These are phyloP conservation scores for Rhizopogon vesiculosus DNA, from an alignment of 768 basidiomycete genomes.

Conservation along the genomic window DNA sequence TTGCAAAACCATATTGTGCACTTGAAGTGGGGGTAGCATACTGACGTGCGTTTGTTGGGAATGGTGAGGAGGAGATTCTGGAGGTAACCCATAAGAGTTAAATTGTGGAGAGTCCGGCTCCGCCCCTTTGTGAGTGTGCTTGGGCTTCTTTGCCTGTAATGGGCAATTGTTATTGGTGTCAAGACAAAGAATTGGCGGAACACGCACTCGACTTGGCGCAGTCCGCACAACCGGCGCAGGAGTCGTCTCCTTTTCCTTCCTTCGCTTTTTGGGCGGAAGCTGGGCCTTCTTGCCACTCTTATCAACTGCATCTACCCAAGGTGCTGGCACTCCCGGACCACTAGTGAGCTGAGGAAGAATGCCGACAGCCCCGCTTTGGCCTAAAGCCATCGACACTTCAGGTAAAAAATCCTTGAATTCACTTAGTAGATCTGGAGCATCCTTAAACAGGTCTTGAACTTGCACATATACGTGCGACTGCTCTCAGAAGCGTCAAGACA, in stretches of 20 bases:
- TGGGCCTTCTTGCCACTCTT: conserved; percentile 40
- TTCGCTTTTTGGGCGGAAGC: conserved; percentile 51
- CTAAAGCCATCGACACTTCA: conserved; percentile 46
- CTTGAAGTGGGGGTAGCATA: conserved; percentile 24
- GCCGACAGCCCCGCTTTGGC: conserved; percentile 37
- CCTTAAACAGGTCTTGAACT: conserved; percentile 77
- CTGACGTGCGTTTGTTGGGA: conserved; percentile 16
- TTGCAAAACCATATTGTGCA: conserved; percentile 23
- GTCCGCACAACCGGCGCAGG: conserved; percentile 52
- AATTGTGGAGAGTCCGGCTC: conserved; percentile 49
- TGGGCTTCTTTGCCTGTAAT: conserved; percentile 55
- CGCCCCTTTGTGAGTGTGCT: conserved; percentile 56
- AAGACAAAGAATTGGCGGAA: background rate
- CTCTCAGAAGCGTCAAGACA: conserved; percentile 3
- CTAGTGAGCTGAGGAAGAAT: conserved; percentile 47
- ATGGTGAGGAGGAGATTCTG: conserved; percentile 28
- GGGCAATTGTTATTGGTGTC: conserved; percentile 1
- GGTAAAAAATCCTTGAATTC: conserved; percentile 84
- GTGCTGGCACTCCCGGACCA: conserved; percentile 26
- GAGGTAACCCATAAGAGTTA: conserved; percentile 40
- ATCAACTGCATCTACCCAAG: conserved; percentile 39
- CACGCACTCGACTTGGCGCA: conserved; percentile 42
- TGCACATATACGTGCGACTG: conserved; percentile 77
- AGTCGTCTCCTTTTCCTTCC: conserved; percentile 69
- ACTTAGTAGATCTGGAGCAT: conserved; percentile 70